Evolutionary conservation across 2,329 filamentous ascomycete genomes (phyloP).

Genomic region (Fusarium albosuccineum): DNA sequence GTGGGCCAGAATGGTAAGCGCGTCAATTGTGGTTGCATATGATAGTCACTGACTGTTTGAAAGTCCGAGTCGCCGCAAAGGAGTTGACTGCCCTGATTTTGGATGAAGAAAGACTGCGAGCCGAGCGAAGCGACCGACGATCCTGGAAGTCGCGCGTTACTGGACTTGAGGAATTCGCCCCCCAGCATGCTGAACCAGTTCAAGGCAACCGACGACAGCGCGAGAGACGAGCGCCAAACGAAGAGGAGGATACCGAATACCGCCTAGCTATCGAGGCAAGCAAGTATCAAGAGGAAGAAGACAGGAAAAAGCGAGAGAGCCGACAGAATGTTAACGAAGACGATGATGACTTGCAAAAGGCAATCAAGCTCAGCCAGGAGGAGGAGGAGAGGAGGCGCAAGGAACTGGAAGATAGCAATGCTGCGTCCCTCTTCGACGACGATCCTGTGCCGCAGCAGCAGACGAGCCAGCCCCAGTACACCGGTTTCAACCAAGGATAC

Average conservation of each 20-base stretch:
- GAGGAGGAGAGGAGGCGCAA: slow-evolving; percentile 91
- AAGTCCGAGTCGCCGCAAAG: slow-evolving; percentile 95
- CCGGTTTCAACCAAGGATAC: slow-evolving; percentile 96
- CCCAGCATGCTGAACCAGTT: slow-evolving; percentile 56
- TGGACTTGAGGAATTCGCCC: slow-evolving; percentile 85
- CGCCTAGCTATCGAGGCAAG: slow-evolving; percentile 92
- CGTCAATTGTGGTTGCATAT: background rate
- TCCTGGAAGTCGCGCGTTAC: slow-evolving; percentile 97
- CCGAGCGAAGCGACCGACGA: slow-evolving; percentile 90
- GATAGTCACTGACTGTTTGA: slow-evolving; percentile 32
- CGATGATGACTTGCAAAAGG: slow-evolving; percentile 93
- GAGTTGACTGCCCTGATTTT: slow-evolving; percentile 92
- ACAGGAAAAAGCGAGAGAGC: slow-evolving; percentile 78
- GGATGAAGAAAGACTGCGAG: slow-evolving; percentile 92
- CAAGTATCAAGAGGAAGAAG: slow-evolving; percentile 94
- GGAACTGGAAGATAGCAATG: slow-evolving; percentile 89
- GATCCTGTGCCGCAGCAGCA: slow-evolving; percentile 69
- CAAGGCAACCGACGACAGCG: slow-evolving; percentile 55
- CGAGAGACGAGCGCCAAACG: slow-evolving; percentile 65
- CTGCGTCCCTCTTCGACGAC: slow-evolving; percentile 90
- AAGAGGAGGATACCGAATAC: slow-evolving; percentile 93
- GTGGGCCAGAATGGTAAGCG: slow-evolving; percentile 93
- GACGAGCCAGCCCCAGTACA: slow-evolving; percentile 76
- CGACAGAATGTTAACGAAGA: slow-evolving; percentile 68
- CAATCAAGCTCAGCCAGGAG: slow-evolving; percentile 92